Conservation (phyloP, 2,329 filamentous ascomycete species). For the Leptographium wingfieldii region DNA sequence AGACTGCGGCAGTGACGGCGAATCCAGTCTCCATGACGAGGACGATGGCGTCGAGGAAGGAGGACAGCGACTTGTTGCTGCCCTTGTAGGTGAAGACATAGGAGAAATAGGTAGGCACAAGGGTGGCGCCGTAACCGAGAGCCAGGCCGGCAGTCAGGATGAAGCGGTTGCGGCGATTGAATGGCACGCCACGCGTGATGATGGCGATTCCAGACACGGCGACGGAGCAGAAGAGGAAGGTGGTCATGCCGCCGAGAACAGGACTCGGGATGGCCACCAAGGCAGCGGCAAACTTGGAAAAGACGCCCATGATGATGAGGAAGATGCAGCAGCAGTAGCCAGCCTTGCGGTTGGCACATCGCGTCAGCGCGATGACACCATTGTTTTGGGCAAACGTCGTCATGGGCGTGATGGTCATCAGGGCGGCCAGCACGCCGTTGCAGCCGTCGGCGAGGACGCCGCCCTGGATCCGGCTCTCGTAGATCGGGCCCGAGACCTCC, state of each 20-base stretch:
- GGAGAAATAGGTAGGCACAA: conserved; percentile 54
- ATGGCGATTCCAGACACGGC: conserved; percentile 68
- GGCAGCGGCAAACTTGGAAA: conserved; percentile 70
- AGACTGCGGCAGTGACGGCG: conserved; percentile 60
- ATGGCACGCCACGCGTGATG: conserved; percentile 53
- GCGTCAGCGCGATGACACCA: conserved; percentile 69
- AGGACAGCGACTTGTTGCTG: conserved; percentile 51
- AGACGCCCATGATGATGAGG: conserved; percentile 68
- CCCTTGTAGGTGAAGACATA: conserved; percentile 63
- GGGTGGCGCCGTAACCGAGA: conserved; percentile 58
- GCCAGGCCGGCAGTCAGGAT: conserved; percentile 65
- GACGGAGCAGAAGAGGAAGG: conserved; percentile 68
- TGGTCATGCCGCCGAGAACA: conserved; percentile 61
- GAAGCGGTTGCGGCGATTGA: conserved; percentile 71
- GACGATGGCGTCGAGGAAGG: conserved; percentile 63
- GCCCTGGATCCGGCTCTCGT: conserved; percentile 68
- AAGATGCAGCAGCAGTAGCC: conserved; percentile 69
- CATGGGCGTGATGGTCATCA: conserved; percentile 72
- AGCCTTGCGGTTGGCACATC: conserved; percentile 69
- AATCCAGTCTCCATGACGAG: conserved; percentile 66
- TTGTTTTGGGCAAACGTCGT: conserved; percentile 76
- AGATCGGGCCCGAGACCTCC: conserved; percentile 57
- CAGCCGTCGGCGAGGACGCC: conserved; percentile 67
- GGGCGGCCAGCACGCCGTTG: conserved; percentile 60
- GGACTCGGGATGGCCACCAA: conserved; percentile 61